Evolutionary conservation across 306 rosid species (phyloP).

Genomic region (Mucuna pruriens): DNA sequence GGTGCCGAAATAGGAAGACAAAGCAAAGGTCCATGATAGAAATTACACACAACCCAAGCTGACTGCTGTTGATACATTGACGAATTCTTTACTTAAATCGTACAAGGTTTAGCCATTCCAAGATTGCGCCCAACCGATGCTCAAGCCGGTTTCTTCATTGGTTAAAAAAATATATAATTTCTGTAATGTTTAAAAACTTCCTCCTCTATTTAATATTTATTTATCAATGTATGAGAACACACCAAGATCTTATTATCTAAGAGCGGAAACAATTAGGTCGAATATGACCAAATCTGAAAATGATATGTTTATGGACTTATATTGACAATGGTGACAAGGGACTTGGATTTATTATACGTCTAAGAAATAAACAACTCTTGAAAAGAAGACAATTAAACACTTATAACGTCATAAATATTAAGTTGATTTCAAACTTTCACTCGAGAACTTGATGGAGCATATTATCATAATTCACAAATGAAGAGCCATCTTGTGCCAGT

Average conservation of each 20-base stretch:
- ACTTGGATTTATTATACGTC: not conserved
- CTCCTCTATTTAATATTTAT: too few relatives aligned
- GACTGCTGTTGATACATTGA: not conserved
- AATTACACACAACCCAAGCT: not conserved
- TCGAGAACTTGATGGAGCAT: not conserved
- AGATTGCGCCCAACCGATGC: not conserved
- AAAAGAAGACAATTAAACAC: not conserved
- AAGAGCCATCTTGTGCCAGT: conserved; percentile 13
- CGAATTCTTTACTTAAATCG: not conserved
- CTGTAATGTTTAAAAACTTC: too few relatives aligned
- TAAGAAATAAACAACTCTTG: not conserved
- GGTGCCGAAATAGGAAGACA: not conserved
- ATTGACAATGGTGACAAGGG: not conserved
- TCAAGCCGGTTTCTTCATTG: not conserved
- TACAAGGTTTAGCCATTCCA: not conserved
- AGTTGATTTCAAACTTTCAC: not conserved
- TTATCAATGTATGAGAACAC: not conserved
- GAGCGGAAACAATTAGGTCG: not conserved
- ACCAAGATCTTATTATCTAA: not conserved
- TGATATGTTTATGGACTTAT: not conserved
- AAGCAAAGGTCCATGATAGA: not conserved
- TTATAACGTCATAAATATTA: not conserved
- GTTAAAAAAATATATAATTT: not conserved
- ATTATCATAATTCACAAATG: conserved; percentile 6
- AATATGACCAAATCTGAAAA: too few relatives aligned